Conservation (phyloP, 2,329 filamentous ascomycete genomes). For the Xylaria arbuscula region DNA sequence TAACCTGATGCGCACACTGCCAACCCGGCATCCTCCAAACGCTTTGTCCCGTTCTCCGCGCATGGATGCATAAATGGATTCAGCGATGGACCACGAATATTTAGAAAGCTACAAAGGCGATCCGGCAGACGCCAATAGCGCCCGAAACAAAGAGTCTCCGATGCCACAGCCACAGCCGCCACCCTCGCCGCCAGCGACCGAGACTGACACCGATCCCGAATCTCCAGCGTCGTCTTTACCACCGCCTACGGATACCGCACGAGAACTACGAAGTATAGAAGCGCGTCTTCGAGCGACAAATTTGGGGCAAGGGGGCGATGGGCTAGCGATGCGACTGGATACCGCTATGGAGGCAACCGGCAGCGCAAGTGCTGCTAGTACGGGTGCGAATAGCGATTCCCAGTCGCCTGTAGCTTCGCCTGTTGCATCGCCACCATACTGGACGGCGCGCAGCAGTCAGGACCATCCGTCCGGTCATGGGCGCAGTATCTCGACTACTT, state of each 20-base stretch:
- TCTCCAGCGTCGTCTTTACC: slow-evolving; percentile 27
- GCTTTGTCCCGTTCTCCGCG: background rate
- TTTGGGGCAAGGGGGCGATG: slow-evolving; percentile 11
- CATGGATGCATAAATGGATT: slow-evolving; percentile 40
- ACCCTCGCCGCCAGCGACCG: slow-evolving; percentile 49
- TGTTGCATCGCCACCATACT: slow-evolving; percentile 53
- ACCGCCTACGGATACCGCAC: slow-evolving; percentile 1
- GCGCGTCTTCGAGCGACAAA: background rate
- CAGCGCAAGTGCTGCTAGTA: slow-evolving; percentile 7
- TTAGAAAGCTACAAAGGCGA: slow-evolving; percentile 18
- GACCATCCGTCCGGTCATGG: slow-evolving; percentile 47
- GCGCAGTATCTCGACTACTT: slow-evolving; percentile 59
- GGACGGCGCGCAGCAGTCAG: slow-evolving; percentile 45
- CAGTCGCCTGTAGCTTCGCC: slow-evolving; percentile 35
- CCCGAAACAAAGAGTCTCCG: slow-evolving; percentile 39
- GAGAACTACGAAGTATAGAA: slow-evolving; percentile 15
- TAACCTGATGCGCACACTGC: background rate
- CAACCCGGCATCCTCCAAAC: background rate
- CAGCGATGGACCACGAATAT: slow-evolving; percentile 29
- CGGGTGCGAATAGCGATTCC: slow-evolving; percentile 1
- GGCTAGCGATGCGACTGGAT: slow-evolving; percentile 13
- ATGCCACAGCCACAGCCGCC: slow-evolving; percentile 42
- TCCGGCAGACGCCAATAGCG: slow-evolving; percentile 19
- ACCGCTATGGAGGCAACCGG: slow-evolving; percentile 14
- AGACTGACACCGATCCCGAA: slow-evolving; percentile 41